Percentiles rank a stretch among this genome's conserved stretches.
These are phyloP conservation scores for Xylaria sp. DNA, from an alignment of 2,329 filamentous ascomycete species.

Conservation along the genomic window DNA sequence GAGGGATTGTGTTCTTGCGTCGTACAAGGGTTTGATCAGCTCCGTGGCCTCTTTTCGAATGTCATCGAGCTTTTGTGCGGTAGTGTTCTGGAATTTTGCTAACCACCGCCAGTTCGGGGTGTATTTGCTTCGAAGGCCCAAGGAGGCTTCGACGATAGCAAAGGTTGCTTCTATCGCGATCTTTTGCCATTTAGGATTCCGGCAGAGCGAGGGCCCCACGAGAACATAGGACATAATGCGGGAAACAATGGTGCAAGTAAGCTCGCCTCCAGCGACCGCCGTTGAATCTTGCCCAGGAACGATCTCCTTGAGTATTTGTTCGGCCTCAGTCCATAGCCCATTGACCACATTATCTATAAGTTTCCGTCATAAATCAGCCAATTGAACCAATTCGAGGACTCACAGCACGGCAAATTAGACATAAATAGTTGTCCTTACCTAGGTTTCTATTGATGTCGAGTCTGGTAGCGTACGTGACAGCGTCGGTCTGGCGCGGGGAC, in stretches of 20 bases:
- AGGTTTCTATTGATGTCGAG: conserved; percentile 15
- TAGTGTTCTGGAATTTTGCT: conserved; percentile 10
- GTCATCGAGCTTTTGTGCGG: not conserved
- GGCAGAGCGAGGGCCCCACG: conserved; percentile 21
- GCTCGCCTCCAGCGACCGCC: conserved; percentile 5
- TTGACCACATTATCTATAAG: conserved; percentile 1
- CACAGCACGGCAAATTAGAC: conserved; percentile 6
- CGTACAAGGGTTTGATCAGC: conserved; percentile 12
- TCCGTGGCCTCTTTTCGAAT: conserved; percentile 9
- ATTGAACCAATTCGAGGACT: not conserved
- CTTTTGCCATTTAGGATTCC: conserved; percentile 15
- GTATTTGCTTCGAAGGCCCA: conserved; percentile 15
- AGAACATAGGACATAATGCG: conserved; percentile 19
- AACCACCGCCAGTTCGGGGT: conserved; percentile 15
- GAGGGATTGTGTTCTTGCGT: not conserved
- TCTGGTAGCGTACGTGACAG: not conserved
- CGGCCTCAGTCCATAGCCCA: conserved; percentile 2
- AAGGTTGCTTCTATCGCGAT: conserved; percentile 19
- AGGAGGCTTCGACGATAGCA: conserved; percentile 10
- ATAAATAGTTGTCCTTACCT: not conserved
- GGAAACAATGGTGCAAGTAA: conserved; percentile 8
- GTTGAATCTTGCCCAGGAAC: not conserved
- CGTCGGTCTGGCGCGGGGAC: conserved; percentile 11
- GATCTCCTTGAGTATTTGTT: not conserved
- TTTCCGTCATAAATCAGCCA: not conserved